These are phyloP conservation scores for Larix kaempferi DNA, from an alignment of 75 land plant genomes.

Conservation along the genomic window DNA sequence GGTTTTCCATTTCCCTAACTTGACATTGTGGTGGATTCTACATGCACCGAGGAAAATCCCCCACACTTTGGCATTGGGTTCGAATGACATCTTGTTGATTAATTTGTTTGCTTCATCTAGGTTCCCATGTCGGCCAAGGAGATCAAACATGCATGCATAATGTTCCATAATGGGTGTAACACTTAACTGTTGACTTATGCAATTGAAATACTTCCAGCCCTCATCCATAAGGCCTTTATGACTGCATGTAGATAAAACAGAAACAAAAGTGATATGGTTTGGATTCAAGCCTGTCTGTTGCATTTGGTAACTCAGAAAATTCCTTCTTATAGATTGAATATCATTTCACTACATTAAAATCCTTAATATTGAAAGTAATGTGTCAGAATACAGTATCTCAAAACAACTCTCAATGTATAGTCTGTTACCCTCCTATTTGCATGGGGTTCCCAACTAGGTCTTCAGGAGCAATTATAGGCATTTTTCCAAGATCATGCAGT, in stretches of 20 bases:
- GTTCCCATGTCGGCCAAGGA: constrained; percentile 17
- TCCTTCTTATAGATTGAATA: too few relatives aligned
- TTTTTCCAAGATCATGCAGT: too few relatives aligned
- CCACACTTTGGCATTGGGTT: constrained; percentile 30
- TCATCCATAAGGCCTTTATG: constrained; percentile 27
- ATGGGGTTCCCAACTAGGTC: too few relatives aligned
- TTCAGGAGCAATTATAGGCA: too few relatives aligned
- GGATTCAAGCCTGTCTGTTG: constrained; percentile 6
- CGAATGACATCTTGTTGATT: constrained; percentile 29
- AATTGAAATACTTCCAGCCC: constrained; percentile 19
- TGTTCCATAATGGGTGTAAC: constrained; percentile 26
- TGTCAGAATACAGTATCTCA: too few relatives aligned
- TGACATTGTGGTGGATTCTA: constrained; percentile 18
- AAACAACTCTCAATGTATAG: too few relatives aligned
- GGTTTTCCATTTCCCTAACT: constrained; percentile 8
- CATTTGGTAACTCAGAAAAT: too few relatives aligned
- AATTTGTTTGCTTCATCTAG: constrained; percentile 26
- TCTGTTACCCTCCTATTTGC: too few relatives aligned
- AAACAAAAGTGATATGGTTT: constrained; percentile 26
- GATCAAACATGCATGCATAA: constrained; percentile 29
- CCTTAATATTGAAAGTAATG: too few relatives aligned
- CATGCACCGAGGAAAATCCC: constrained; percentile 31
- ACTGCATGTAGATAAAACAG: constrained; percentile 28
- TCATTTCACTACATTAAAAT: too few relatives aligned
- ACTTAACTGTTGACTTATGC: constrained; percentile 17